A percentile compares a stretch with the other conserved stretches of the same genome.
These are phyloP conservation scores for Fagopyrum esculentum DNA, from an alignment of 148 eudicot species.

Conservation along the genomic window DNA sequence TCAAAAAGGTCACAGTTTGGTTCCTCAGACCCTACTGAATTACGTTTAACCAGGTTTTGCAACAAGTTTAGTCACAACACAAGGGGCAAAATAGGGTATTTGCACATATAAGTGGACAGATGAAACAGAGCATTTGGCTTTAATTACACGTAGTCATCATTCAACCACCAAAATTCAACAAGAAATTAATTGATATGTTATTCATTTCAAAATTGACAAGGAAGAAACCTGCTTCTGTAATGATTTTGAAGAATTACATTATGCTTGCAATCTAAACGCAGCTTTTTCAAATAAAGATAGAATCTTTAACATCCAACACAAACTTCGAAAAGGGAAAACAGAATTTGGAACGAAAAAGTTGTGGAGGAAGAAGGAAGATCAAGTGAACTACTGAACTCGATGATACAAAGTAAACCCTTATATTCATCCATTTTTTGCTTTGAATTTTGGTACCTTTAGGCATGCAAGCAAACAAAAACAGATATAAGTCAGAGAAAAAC, in stretches of 20 bases:
- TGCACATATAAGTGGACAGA: background rate
- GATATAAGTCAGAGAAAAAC: background rate
- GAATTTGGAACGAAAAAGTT: background rate
- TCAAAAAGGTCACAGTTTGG: slow-evolving; percentile 57
- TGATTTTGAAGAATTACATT: too few species aligned
- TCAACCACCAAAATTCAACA: background rate
- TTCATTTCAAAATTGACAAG: background rate
- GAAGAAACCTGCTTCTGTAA: background rate
- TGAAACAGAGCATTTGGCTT: background rate
- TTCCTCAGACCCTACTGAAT: slow-evolving; percentile 10
- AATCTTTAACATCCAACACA: background rate
- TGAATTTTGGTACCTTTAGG: background rate
- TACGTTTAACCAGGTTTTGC: slow-evolving; percentile 2
- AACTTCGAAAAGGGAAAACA: background rate
- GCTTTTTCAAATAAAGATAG: background rate
- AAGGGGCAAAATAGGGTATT: background rate
- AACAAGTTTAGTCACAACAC: background rate
- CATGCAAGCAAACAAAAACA: slow-evolving; percentile 7
- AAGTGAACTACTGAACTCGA: background rate
- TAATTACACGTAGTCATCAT: background rate
- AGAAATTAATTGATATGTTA: background rate
- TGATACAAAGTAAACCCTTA: background rate
- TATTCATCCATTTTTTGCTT: background rate
- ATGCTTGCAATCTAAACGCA: background rate
- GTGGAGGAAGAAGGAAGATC: background rate